Percentiles rank a stretch among this genome's conserved stretches.
Evolutionary conservation across 208 protist species (phyloP).

Genomic region (Endotrypanum monterogeii): DNA sequence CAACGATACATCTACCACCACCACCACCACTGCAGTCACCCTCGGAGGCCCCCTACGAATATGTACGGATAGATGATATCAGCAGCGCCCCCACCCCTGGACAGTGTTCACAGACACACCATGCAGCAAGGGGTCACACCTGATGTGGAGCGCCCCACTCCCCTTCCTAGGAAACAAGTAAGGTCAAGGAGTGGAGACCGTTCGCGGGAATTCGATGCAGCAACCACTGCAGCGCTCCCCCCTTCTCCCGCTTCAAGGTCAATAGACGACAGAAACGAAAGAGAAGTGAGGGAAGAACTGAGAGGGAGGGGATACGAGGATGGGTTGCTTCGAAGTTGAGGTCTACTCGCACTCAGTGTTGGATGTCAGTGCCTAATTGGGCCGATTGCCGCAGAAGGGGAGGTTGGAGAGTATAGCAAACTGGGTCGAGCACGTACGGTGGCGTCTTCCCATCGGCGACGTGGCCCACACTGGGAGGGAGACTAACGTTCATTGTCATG

Average conservation of each 20-base stretch:
- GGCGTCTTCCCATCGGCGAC: slow-evolving; percentile 5
- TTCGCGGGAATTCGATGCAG: not conserved
- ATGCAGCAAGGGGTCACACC: no score
- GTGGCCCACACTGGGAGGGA: not conserved
- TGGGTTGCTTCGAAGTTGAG: not conserved
- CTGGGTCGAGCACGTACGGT: slow-evolving; percentile 54
- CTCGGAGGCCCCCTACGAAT: no score
- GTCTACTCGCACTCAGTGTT: slow-evolving; percentile 16
- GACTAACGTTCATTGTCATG: slow-evolving; percentile 73
- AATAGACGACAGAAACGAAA: not conserved
- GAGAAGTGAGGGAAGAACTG: no score
- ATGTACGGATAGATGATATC: no score
- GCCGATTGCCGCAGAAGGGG: slow-evolving; percentile 69
- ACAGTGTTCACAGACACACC: no score
- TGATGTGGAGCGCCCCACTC: no score
- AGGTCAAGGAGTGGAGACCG: not conserved
- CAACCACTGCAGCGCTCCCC: not conserved
- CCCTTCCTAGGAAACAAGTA: slow-evolving; percentile 16
- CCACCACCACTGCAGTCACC: no score
- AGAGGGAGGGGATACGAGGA: not conserved
- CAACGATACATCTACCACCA: no score
- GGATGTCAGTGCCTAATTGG: slow-evolving; percentile 81
- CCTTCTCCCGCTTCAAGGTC: not conserved
- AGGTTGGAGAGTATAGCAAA: slow-evolving; percentile 85
- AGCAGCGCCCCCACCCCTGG: no score